Base-by-base conservation (phyloP, 1,284 basidiomycete species). In the Ganoderma multipileum region DNA sequence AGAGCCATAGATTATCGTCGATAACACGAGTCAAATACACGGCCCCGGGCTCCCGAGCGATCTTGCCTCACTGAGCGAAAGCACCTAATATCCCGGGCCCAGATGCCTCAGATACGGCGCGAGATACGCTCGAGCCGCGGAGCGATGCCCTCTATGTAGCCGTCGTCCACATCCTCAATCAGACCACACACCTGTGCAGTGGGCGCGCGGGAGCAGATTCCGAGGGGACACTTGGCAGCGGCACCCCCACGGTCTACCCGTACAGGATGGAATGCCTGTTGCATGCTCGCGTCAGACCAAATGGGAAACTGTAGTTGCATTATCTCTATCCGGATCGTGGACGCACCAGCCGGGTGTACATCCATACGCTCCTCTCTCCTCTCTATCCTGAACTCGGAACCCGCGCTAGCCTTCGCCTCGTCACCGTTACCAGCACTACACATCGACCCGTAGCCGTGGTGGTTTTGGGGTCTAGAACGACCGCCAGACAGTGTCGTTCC, bases 401-500 rank as follows among this genome's bases (percentile, higher is more conserved):
- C 9, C 38, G 12, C 12, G 7, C 41, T 28, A 2, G 16, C 42
- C 18, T 33, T 28, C 39, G 60, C 23, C 26, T 47, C 41, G 26
- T 11, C 26, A 26, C 28, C 16, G 39, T n/a, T 26, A 20, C 60
- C 7, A n/a, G n/a, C n/a, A n/a, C n/a, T n/a, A 9, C 14, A 28
- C 41, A 18, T 18, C 39, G 59, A 8, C 12, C 26, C 26, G 41
- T 23, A 20, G 28, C 7, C 23, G 7, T 1, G 9, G 30, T 20
- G 33, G 33, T 33, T 30, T 33, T 20, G 33, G 60, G 4, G 20
- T 47, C 44, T 23, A n/a, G 63, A 42, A 38, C 2, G 30, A 68
- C 33, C 76, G 74, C 78, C 78, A 79, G 33, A 75, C 57, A 14
- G 4, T 64, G 42, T 78, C 76, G 16, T 72, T 61, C n/a, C 26